phyloP scores from a whole-genome alignment of 2,329 filamentous ascomycete genomes.

The Blumeria graminis region DNA sequence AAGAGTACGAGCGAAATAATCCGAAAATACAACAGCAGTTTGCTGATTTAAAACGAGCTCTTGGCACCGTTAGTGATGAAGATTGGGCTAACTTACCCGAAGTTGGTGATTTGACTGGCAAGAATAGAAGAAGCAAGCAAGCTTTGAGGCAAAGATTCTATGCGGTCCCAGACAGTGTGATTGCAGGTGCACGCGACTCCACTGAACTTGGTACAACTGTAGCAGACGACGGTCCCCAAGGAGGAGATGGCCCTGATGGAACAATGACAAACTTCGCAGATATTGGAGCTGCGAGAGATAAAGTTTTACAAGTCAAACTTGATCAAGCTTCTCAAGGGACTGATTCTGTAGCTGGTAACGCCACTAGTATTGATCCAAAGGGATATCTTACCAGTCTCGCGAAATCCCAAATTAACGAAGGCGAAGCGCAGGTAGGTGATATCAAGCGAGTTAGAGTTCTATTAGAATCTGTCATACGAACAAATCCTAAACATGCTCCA shows the following conservation, averaged over 20 bases:
- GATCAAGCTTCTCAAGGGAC: slow-evolving; percentile 64
- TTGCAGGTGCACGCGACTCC: slow-evolving; percentile 62
- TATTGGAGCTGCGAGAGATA: slow-evolving; percentile 87
- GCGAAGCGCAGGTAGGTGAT: slow-evolving; percentile 71
- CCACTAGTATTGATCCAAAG: slow-evolving; percentile 81
- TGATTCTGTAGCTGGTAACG: slow-evolving; percentile 49
- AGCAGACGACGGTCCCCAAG: slow-evolving; percentile 47
- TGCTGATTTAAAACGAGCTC: slow-evolving; percentile 75
- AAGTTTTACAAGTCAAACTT: slow-evolving; percentile 79
- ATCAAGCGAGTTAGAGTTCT: slow-evolving; percentile 82
- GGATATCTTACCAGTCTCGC: slow-evolving; percentile 86
- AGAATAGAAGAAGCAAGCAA: slow-evolving; percentile 67
- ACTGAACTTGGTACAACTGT: slow-evolving; percentile 71
- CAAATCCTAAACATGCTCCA: slow-evolving; percentile 80
- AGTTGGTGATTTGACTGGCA: slow-evolving; percentile 87
- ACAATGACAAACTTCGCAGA: slow-evolving; percentile 97
- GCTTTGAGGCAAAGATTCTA: slow-evolving; percentile 72
- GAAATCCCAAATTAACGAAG: slow-evolving; percentile 54
- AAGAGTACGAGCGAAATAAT: slow-evolving; percentile 92
- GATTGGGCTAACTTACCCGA: slow-evolving; percentile 93
- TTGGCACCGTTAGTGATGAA: slow-evolving; percentile 74
- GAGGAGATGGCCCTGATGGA: slow-evolving; percentile 38
- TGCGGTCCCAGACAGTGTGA: slow-evolving; percentile 84
- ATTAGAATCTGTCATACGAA: slow-evolving; percentile 91
- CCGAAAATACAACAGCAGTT: slow-evolving; percentile 98